A percentile compares a stretch with the other conserved stretches of the same genome.
phyloP scores from a whole-genome alignment of 371 early-diverging fungal species.

The Apophysomyces trapeziformis region DNA sequence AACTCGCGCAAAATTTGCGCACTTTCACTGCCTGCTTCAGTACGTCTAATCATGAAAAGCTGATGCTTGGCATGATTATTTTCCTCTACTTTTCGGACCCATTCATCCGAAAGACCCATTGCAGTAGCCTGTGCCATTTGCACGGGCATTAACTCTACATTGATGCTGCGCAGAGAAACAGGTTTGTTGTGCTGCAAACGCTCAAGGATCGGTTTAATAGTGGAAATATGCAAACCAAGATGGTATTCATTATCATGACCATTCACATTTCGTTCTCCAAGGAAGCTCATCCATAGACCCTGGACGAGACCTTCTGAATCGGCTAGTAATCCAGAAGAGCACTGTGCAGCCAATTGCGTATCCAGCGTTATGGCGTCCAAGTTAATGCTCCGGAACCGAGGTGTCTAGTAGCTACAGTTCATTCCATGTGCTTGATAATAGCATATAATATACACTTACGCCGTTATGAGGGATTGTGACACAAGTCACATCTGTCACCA shows the following conservation, averaged over 20 bases:
- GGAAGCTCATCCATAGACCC: conserved; percentile 85
- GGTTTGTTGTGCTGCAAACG: conserved; percentile 48
- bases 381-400: conserved; percentile 81
- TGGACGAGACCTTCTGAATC: conserved; percentile 75
- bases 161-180: conserved; percentile 62
- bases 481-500: conserved; percentile 78
- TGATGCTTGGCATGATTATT: conserved; percentile 75
- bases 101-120: conserved; percentile 79
- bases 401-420: conserved; percentile 54
- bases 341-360: conserved; percentile 83
- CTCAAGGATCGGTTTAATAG: conserved; percentile 58
- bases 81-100: conserved; percentile 74
- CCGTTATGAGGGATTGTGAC: conserved; percentile 81
- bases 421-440: not conserved
- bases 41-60: conserved; percentile 72
- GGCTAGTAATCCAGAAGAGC: conserved; percentile 85
- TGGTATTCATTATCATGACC: conserved; percentile 82
- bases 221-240: conserved; percentile 70
- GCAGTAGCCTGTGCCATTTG: conserved; percentile 79
- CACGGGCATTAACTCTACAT: conserved; percentile 75
- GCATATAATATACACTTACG: conserved; percentile 27
- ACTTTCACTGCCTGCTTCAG: conserved; percentile 71
- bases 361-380: conserved; percentile 88
- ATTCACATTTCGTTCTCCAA: conserved; percentile 73
- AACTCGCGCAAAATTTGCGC: conserved; percentile 70